These are phyloP conservation scores for Sporothrix pseudoabietina DNA, from an alignment of 2,329 filamentous ascomycete genomes.

Conservation along the genomic window DNA sequence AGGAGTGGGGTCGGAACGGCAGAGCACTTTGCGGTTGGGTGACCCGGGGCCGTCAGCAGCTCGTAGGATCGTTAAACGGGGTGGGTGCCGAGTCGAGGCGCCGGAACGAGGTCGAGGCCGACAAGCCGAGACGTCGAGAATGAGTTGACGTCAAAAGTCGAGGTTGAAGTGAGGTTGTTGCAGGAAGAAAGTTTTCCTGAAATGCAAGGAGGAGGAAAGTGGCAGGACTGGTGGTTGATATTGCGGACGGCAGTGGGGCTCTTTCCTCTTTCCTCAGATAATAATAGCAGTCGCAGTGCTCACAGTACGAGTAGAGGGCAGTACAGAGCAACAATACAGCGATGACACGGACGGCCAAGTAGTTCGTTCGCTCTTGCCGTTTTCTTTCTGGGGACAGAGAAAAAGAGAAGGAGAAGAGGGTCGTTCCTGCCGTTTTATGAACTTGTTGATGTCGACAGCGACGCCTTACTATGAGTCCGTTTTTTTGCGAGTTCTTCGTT, in stretches of 20 bases:
- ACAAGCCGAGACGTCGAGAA: neutral
- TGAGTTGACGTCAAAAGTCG: neutral
- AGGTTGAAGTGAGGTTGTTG: neutral
- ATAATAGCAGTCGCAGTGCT: neutral
- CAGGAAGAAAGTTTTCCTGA: slow-evolving; percentile 7
- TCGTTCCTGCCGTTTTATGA: slow-evolving; percentile 29
- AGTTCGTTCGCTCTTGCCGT: neutral
- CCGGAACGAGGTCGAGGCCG: neutral
- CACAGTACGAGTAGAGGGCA: neutral
- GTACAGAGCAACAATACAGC: neutral
- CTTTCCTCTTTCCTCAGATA: neutral
- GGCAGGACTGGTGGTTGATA: slow-evolving; percentile 6
- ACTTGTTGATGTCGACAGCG: neutral
- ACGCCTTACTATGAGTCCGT: neutral
- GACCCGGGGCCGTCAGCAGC: neutral
- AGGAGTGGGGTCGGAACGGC: slow-evolving; percentile 12
- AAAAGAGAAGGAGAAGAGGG: neutral
- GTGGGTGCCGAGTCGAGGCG: neutral
- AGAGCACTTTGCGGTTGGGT: slow-evolving; percentile 10
- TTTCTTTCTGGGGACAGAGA: neutral
- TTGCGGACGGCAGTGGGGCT: neutral
- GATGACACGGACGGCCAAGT: slow-evolving; percentile 7
- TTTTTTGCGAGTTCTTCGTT: neutral
- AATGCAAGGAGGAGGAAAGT: slow-evolving; percentile 21
- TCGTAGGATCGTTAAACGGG: neutral